These are phyloP conservation scores for Ophiocordyceps robertsii DNA, from an alignment of 2,329 filamentous ascomycete species.

Conservation along the genomic window DNA sequence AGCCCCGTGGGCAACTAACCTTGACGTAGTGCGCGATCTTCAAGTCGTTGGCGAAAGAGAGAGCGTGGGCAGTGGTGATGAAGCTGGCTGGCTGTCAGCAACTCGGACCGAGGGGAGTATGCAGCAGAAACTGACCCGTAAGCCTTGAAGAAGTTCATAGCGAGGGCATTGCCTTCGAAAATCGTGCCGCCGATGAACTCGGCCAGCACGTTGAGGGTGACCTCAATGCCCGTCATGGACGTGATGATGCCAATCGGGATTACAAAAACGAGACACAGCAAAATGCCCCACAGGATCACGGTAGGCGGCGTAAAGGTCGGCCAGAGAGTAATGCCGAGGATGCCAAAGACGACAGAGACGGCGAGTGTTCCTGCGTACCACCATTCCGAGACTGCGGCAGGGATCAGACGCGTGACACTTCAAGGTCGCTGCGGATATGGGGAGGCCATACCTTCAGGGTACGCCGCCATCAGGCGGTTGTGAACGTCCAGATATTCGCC, in stretches of 20 bases:
- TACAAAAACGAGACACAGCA: conserved; percentile 26
- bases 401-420: neutral
- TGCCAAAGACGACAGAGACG: conserved; percentile 18
- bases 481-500: conserved; percentile 23
- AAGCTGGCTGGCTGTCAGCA: conserved; percentile 6
- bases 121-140: conserved; percentile 11
- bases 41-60: conserved; percentile 20
- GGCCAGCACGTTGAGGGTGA: conserved; percentile 31
- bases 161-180: conserved; percentile 28
- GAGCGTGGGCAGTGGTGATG: conserved; percentile 19
- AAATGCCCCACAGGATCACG: conserved; percentile 29
- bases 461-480: conserved; percentile 30
- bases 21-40: conserved; percentile 32
- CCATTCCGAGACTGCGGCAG: conserved; percentile 26
- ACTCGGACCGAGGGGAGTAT: neutral
- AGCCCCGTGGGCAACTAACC: neutral
- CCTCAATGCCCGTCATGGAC: conserved; percentile 24
- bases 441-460: conserved; percentile 19
- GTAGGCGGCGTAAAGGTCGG: conserved; percentile 27
- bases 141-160: conserved; percentile 33
- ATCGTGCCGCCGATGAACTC: conserved; percentile 32
- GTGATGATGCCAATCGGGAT: conserved; percentile 29
- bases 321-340: conserved; percentile 21
- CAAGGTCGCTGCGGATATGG: too few species aligned
- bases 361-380: conserved; percentile 25